Conservation (phyloP, 2,329 filamentous ascomycete genomes). For the Sarocladium kiliense region DNA sequence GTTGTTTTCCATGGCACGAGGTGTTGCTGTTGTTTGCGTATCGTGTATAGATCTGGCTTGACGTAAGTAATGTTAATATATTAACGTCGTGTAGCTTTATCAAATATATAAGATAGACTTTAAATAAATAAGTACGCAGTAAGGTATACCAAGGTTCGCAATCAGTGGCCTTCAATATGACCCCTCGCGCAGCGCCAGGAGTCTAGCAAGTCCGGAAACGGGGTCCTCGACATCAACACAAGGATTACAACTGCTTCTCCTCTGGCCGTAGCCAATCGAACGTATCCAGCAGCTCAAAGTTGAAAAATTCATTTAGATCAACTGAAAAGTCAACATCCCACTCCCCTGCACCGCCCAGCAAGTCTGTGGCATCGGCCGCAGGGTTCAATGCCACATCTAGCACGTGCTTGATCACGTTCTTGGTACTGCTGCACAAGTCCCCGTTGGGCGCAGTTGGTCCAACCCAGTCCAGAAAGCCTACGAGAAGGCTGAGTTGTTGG, state of each 20-base stretch:
- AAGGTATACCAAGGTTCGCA: no score
- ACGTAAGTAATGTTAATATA: no score
- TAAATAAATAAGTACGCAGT: no score
- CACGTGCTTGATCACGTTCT: slow-evolving; percentile 41
- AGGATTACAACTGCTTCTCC: slow-evolving; percentile 8
- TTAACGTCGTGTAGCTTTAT: no score
- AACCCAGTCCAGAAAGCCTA: slow-evolving; percentile 45
- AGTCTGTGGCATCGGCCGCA: slow-evolving; percentile 14
- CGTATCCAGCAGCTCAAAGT: slow-evolving; percentile 43
- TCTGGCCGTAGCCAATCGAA: slow-evolving; percentile 38
- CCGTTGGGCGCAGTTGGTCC: slow-evolving; percentile 40
- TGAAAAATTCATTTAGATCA: slow-evolving; percentile 29
- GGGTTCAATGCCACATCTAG: slow-evolving; percentile 42
- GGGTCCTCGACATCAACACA: background rate
- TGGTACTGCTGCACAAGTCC: slow-evolving; percentile 37
- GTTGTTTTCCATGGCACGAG: no score
- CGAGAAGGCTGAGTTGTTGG: slow-evolving; percentile 43
- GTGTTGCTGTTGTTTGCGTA: no score
- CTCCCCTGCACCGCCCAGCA: slow-evolving; percentile 5
- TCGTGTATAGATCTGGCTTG: no score
- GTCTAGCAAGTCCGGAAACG: no score
- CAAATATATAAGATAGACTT: no score
- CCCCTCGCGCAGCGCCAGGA: no score
- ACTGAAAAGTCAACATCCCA: slow-evolving; percentile 22
- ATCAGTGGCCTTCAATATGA: no score